These are phyloP conservation scores for Clarireedia sp. DNA, from an alignment of 2,329 filamentous ascomycete species.

Conservation along the genomic window DNA sequence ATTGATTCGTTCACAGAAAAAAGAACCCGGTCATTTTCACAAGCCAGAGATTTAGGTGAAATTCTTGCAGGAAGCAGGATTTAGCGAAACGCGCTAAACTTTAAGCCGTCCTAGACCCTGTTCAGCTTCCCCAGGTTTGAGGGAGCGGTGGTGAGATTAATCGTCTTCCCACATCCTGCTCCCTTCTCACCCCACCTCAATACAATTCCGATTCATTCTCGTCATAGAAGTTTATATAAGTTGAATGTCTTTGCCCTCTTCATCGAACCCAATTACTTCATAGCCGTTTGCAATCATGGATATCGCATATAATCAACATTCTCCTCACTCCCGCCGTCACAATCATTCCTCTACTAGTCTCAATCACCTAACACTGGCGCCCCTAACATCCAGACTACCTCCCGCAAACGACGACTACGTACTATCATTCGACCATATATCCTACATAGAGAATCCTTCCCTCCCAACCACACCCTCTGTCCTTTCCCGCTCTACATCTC, in stretches of 20 bases:
- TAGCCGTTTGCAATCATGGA: conserved; percentile 39
- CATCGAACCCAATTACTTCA: background rate
- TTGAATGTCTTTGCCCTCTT: background rate
- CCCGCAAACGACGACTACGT: conserved; percentile 44
- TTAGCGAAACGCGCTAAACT: conserved; percentile 4
- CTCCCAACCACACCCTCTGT: conserved; percentile 58
- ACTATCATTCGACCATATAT: conserved; percentile 35
- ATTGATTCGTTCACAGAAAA: conserved; percentile 2
- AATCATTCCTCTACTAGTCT: conserved; percentile 51
- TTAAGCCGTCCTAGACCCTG: background rate
- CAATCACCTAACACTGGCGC: conserved; percentile 55
- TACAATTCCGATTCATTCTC: conserved; percentile 2
- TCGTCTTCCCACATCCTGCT: background rate
- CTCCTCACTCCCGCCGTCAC: conserved; percentile 48
- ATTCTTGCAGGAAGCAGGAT: background rate
- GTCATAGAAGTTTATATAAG: background rate
- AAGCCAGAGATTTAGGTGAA: conserved; percentile 11
- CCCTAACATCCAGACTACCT: conserved; percentile 53
- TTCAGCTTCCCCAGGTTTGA: conserved; percentile 6
- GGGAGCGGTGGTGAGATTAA: background rate
- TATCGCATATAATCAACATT: conserved; percentile 52
- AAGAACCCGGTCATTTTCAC: conserved; percentile 13
- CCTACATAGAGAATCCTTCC: conserved; percentile 55
- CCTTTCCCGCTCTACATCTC: conserved; percentile 48
- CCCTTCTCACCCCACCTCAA: background rate